Percentiles rank a stretch among this genome's conserved stretches.
These are phyloP conservation scores for Penicillium pulvis DNA, from an alignment of 495 filamentous ascomycete genomes.

Conservation along the genomic window DNA sequence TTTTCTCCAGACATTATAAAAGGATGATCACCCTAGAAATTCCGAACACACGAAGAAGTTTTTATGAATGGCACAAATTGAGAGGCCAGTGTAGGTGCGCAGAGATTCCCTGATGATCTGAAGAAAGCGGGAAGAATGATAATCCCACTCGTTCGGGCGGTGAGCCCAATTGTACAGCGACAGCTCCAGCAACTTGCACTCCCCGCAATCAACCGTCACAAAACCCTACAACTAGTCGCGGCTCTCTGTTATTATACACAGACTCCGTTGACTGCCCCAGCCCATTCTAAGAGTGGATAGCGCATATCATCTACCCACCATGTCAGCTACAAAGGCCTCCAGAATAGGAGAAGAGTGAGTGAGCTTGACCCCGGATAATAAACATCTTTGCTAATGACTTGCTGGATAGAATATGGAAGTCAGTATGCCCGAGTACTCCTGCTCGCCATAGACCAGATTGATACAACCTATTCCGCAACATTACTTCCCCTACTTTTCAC, in stretches of 20 bases:
- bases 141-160: constrained; percentile 29
- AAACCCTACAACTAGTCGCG: not conserved
- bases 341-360: constrained; percentile 97
- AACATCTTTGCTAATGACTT: constrained; percentile 29
- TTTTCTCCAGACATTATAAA: constrained; percentile 83
- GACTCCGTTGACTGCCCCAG: not conserved
- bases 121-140: constrained; percentile 35
- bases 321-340: constrained; percentile 83
- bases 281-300: not conserved
- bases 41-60: not conserved
- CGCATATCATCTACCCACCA: constrained; percentile 6
- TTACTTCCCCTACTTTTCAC: not conserved
- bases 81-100: constrained; percentile 16
- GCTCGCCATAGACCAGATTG: not conserved
- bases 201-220: constrained; percentile 27
- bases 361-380: constrained; percentile 12
- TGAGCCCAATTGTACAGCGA: constrained; percentile 23
- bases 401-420: constrained; percentile 89
- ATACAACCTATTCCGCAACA: not conserved
- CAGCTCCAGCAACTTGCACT: constrained; percentile 25
- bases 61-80: constrained; percentile 1
- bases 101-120: constrained; percentile 23
- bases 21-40: not conserved
- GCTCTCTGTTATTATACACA: not conserved
- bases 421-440: constrained; percentile 44